Percentiles rank a stretch among this genome's conserved stretches.
Conservation (phyloP, 345 rosid genomes). For the Iberis pinnata region DNA sequence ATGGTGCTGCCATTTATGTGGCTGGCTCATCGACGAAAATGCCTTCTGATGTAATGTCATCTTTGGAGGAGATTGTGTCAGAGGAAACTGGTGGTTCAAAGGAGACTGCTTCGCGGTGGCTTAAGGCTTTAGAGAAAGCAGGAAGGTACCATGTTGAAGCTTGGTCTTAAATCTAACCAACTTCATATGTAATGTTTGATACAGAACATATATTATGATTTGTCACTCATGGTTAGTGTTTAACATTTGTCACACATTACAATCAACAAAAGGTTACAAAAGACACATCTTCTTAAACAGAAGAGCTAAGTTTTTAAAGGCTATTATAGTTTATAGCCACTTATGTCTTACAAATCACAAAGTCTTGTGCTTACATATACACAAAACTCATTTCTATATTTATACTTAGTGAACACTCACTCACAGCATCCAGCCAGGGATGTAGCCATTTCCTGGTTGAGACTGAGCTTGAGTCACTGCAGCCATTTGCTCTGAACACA, state of each 20-base stretch:
- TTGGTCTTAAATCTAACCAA: conserved; percentile 53
- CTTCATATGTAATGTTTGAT: background rate
- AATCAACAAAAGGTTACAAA: conserved; percentile 14
- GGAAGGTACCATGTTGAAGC: conserved; percentile 91
- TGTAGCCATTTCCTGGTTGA: conserved; percentile 70
- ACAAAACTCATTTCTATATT: background rate
- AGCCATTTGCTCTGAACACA: conserved; percentile 63
- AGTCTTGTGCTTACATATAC: conserved; percentile 23
- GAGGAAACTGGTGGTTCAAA: conserved; percentile 44
- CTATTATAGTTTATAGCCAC: conserved; percentile 13
- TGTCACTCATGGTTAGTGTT: no score
- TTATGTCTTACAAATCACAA: conserved; percentile 18
- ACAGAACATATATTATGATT: no score
- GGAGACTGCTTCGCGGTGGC: conserved; percentile 50
- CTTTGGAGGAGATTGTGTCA: conserved; percentile 61
- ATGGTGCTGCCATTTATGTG: conserved; percentile 66
- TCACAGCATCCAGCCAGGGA: conserved; percentile 99
- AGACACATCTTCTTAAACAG: conserved; percentile 10
- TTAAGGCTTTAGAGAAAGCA: conserved; percentile 63
- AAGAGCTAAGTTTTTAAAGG: background rate
- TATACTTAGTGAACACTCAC: background rate
- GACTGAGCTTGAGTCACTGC: conserved; percentile 37
- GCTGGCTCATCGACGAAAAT: conserved; percentile 92
- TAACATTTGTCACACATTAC: background rate
- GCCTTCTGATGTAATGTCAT: conserved; percentile 73